Conservation (phyloP, 176 grass and related monocot genomes). For the Juncus inflexus region DNA sequence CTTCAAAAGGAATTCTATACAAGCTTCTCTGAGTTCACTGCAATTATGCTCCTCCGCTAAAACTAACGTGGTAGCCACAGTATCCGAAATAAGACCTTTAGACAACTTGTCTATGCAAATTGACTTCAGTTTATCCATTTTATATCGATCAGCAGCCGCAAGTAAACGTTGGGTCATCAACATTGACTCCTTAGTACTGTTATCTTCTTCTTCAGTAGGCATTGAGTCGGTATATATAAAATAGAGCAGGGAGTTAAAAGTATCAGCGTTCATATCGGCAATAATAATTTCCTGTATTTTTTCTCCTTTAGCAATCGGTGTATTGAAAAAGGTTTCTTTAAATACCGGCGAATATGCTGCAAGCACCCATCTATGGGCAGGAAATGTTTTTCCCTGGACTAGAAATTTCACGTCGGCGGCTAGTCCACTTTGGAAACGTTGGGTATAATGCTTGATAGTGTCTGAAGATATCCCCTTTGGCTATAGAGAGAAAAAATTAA, state of each 20-base stretch:
- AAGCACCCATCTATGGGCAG: too few relatives aligned
- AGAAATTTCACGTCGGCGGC: too few relatives aligned
- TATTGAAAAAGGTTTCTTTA: too few relatives aligned
- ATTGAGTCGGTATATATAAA: slow-evolving; percentile 43
- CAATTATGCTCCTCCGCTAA: slow-evolving; percentile 44
- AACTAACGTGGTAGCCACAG: slow-evolving; percentile 22
- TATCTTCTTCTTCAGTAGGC: neutral
- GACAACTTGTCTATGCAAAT: slow-evolving; percentile 32
- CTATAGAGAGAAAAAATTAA: too few relatives aligned
- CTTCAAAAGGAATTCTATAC: slow-evolving; percentile 34
- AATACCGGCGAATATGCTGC: too few relatives aligned
- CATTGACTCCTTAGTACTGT: too few relatives aligned
- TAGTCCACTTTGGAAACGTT: too few relatives aligned
- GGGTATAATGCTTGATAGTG: too few relatives aligned
- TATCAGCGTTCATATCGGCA: slow-evolving; percentile 1
- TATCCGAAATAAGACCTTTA: slow-evolving; percentile 24
- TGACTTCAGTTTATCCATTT: slow-evolving; percentile 37
- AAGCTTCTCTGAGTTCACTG: slow-evolving; percentile 34
- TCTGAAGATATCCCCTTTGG: too few relatives aligned
- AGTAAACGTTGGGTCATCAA: slow-evolving; percentile 29
- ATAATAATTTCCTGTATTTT: too few relatives aligned
- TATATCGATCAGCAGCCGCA: slow-evolving; percentile 34
- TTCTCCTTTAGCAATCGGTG: too few relatives aligned
- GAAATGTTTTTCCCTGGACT: too few relatives aligned
- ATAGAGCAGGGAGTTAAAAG: slow-evolving; percentile 36